Base-by-base conservation (phyloP, 1,284 basidiomycete genomes). In the Phaffia rhodozyma region DNA sequence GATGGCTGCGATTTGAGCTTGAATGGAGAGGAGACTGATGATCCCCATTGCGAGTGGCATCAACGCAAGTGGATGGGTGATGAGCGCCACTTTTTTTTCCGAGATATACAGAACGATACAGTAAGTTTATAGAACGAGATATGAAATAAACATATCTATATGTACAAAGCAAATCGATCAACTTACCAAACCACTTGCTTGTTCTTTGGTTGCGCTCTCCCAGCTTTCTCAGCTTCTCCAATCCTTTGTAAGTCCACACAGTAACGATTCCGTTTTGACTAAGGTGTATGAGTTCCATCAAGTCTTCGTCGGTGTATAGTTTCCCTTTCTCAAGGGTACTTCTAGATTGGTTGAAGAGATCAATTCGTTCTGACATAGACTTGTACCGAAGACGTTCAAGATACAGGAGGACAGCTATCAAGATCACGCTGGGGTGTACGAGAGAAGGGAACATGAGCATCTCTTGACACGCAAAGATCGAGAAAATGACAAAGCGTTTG, bases 1-100 rank as follows among this genome's bases (percentile, higher is more conserved):
- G 63, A 93, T 77, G 1, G 86, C 89, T 48, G 84, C 71, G 23
- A 97, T 79, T 75, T 98, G 94, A 25, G 92, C 77, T 72, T 92
- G 79, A 32, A 96, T 84, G n/a, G 85, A 85, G 59, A 96, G 75
- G n/a, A 97, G 76, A 20, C 93, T 93, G 67, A 96, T 83, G 67
- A 92, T 77, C 16, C 92, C 91, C 70, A 97, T 89, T 65, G 91
- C 82, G 72, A 97, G 85, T 71, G 91, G 87, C 0, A 88, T 86
- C 51, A 96, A 81, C 1, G 89, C 90, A 0, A 91, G 88, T 1
- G 91, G 85, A 71, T 97, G 89, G 72, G 89, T 87, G 66, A 97
- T 80, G 76, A 94, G 97, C 69, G 88, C 82, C 68, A 90, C 74
- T 76, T 38, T 13, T 34, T 21, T 23, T 38, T 29, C 16, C 0